Percentiles rank a stretch among this genome's conserved stretches.
phyloP scores from a whole-genome alignment of 306 rosid genomes.

The Vachellia pachyceras region DNA sequence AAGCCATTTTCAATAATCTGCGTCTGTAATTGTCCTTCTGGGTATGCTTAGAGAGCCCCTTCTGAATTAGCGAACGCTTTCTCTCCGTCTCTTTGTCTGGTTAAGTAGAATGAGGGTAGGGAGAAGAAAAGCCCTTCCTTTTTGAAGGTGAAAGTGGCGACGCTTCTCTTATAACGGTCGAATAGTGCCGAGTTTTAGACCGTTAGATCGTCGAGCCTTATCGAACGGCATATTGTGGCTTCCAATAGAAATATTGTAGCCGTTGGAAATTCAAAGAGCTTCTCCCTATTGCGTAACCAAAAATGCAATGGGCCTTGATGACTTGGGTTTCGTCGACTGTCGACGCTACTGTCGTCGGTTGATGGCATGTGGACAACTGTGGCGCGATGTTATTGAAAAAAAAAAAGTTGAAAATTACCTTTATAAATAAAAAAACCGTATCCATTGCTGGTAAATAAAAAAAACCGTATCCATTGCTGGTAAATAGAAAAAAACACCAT shows the following conservation, averaged over 20 bases:
- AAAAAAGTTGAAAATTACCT: no score
- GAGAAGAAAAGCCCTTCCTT: slow-evolving; percentile 31
- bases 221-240: slow-evolving; percentile 40
- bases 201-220: slow-evolving; percentile 54
- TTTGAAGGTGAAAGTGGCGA: slow-evolving; percentile 57
- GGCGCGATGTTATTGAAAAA: not conserved
- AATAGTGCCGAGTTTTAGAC: slow-evolving; percentile 28
- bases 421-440: no score
- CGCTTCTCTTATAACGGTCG: slow-evolving; percentile 75
- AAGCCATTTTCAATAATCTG: slow-evolving; percentile 54
- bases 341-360: not conserved
- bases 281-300: not conserved
- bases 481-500: no score
- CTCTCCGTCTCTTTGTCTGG: slow-evolving; percentile 31
- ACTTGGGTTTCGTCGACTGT: not conserved
- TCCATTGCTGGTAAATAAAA: no score
- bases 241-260: slow-evolving; percentile 46
- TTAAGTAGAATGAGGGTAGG: slow-evolving; percentile 33
- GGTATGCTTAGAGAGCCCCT: no score
- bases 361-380: not conserved
- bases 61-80: not conserved
- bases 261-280: slow-evolving; percentile 56
- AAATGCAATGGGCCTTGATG: not conserved
- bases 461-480: no score
- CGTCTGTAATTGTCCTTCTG: not conserved